Conservation (phyloP, 306 rosid genomes). For the Cicer bijugum region DNA sequence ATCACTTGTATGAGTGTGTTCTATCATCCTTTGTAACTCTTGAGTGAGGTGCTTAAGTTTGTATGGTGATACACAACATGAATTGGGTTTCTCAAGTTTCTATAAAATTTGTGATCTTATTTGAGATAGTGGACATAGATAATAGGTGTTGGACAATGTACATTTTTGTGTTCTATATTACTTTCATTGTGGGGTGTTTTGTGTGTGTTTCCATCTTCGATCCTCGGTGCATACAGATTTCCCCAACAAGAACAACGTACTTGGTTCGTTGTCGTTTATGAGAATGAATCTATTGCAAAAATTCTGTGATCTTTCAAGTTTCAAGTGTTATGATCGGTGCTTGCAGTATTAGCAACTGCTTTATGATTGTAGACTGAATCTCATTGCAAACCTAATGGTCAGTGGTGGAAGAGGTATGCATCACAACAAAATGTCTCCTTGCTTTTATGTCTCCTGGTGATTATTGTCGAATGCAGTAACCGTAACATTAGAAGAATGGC, state of each 20-base stretch:
- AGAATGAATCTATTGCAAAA: neutral
- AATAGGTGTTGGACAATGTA: neutral
- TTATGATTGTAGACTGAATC: slow-evolving; percentile 16
- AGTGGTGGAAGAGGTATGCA: slow-evolving; percentile 14
- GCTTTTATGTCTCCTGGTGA: slow-evolving; percentile 19
- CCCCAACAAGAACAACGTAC: neutral
- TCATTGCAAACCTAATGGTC: slow-evolving; percentile 1
- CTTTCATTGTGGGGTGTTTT: neutral
- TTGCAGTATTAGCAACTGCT: neutral
- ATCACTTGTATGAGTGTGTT: no score
- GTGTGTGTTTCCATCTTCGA: neutral
- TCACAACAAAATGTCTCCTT: neutral
- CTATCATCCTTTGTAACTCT: no score
- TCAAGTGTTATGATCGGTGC: neutral
- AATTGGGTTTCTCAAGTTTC: neutral
- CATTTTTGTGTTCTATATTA: neutral
- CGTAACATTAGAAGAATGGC: neutral
- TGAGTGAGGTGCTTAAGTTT: neutral
- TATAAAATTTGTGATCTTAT: neutral
- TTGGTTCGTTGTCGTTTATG: neutral
- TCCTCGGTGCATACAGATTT: neutral
- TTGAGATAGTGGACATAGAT: neutral
- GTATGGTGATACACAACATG: neutral
- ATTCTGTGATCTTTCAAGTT: neutral
- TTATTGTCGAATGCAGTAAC: slow-evolving; percentile 4